Conservation (phyloP, 2,329 filamentous ascomycete species). For the Xylariomycetidae sp. region DNA sequence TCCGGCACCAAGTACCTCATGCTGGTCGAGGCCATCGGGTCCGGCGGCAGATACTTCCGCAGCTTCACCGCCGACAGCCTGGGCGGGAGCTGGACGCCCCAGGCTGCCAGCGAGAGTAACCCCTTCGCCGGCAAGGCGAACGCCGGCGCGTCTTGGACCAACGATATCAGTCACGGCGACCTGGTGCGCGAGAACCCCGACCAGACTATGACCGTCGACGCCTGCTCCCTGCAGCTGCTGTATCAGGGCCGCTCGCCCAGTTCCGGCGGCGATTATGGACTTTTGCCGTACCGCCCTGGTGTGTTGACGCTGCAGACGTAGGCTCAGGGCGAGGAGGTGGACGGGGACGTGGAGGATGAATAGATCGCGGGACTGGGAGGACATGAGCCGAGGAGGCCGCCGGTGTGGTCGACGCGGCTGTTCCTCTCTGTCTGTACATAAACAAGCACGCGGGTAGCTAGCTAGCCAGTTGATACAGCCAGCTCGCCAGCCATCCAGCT, state of each 20-base stretch:
- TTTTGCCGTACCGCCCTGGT: conserved; percentile 48
- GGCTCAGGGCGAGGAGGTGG: no score
- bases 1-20: conserved; percentile 50
- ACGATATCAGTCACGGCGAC: conserved; percentile 63
- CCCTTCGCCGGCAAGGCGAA: conserved; percentile 64
- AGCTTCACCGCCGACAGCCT: conserved; percentile 57
- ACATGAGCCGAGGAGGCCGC: no score
- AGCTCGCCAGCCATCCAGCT: no score
- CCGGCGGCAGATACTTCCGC: conserved; percentile 57
- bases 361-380: no score
- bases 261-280: conserved; percentile 40
- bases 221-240: conserved; percentile 59
- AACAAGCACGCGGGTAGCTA: no score
- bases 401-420: no score
- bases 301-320: conserved; percentile 39
- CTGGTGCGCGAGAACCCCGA: conserved; percentile 50
- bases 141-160: conserved; percentile 58
- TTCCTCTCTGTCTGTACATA: no score
- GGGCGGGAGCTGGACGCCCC: conserved; percentile 50
- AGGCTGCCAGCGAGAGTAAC: conserved; percentile 47
- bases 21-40: conserved; percentile 59
- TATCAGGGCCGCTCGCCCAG: conserved; percentile 52
- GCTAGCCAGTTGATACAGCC: no score
- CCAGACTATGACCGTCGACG: conserved; percentile 56
- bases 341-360: no score